Percentiles rank a stretch among this genome's conserved stretches.
Conservation (phyloP, 1,284 basidiomycete genomes). For the Cryptococcus amylolentus region DNA sequence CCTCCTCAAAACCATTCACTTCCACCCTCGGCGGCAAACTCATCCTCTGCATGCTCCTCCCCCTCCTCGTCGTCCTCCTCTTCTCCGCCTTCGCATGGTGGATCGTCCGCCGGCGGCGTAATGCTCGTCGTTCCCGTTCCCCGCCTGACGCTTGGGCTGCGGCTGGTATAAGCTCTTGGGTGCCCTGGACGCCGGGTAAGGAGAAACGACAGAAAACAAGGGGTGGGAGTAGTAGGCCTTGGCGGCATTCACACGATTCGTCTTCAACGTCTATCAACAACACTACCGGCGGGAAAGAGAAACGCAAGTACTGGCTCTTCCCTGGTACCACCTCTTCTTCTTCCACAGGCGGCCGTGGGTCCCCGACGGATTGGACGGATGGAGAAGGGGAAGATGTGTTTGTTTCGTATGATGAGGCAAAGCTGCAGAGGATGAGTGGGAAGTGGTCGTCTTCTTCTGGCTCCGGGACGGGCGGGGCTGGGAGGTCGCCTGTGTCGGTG, state of each 20-base stretch:
- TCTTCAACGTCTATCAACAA: slow-evolving; percentile 1
- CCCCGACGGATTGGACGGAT: not conserved
- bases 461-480: too few species aligned
- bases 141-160: too few species aligned
- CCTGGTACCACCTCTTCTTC: not conserved
- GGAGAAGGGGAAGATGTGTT: slow-evolving; percentile 11
- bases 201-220: too few species aligned
- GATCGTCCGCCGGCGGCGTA: slow-evolving; percentile 9
- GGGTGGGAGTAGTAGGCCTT: not conserved
- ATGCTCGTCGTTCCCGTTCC: not conserved
- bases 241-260: slow-evolving; percentile 1
- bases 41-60: slow-evolving; percentile 19
- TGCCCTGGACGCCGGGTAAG: too few species aligned
- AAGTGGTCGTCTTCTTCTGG: slow-evolving; percentile 8
- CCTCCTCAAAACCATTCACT: slow-evolving; percentile 7
- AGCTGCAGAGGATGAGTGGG: slow-evolving; percentile 15
- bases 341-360: not conserved
- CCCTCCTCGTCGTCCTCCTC: slow-evolving; percentile 14
- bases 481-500: too few species aligned
- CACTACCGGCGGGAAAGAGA: not conserved
- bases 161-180: too few species aligned
- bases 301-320: not conserved
- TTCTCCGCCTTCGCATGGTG: slow-evolving; percentile 2
- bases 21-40: slow-evolving; percentile 25
- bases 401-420: slow-evolving; percentile 20